Base-by-base conservation (phyloP, 1,284 basidiomycete species). In the Tausonia pullulans region DNA sequence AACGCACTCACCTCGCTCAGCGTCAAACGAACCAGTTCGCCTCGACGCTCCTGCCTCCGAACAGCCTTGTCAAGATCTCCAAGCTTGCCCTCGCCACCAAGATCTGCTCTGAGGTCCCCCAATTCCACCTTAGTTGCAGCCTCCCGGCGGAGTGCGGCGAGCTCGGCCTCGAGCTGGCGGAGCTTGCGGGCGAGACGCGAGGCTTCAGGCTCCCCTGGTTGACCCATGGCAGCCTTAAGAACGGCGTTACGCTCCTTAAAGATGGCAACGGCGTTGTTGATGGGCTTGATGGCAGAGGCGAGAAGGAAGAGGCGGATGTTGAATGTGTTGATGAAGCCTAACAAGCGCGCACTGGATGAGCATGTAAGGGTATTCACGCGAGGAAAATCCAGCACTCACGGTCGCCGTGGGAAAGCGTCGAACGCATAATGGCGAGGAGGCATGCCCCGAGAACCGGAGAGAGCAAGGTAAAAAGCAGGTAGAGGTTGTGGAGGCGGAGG, bases 221-320 rank as follows among this genome's bases (percentile, higher is more conserved):
- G 49, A 5, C 60, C 61, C 2, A 66, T 14, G 11, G 50, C 48
- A 11, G 57, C 49, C 54, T 66, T 66, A 48, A 66, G 61, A 1
- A 46, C 53, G 13, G 13, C 57, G n/a, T 50, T 63, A 13, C 65
- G 44, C 7, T 62, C 49, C 27, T 50, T 40, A 16, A 66, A 57
- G 14, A 62, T 43, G 13, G 43, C 40, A 40, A 58, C 55, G 49
- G 63, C 44, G 39, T 62, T 62, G 10, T 49, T 46, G 27, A 66
- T 27, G 9, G 65, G 65, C 41, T 66, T 66, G 61, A 66, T 56
- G 39, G 60, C 39, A 10, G 61, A 58, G 14, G 65, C 61, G 13
- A 66, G 60, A 44, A 66, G 52, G 51, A 66, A 66, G 9, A 63
- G 61, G 2, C 61, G 57, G 58, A 66, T 66, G 57, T 52, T 60